Conservation (phyloP, 306 rosid genomes). For the Morella rubra region DNA sequence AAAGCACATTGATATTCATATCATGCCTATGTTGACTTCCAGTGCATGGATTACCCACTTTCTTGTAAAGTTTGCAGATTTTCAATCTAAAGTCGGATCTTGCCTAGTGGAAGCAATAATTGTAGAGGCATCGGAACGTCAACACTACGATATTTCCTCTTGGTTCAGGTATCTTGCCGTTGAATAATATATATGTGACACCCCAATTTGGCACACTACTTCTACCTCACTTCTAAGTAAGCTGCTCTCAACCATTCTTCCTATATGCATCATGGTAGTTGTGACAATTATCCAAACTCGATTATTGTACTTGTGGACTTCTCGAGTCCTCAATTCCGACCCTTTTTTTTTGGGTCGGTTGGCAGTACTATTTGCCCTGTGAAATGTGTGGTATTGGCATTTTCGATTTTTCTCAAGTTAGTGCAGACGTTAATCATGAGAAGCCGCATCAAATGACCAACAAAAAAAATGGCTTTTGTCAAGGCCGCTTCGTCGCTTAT, state of each 20-base stretch:
- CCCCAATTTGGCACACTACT: constrained; percentile 18
- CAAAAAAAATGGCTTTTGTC: constrained; percentile 20
- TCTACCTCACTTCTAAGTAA: neutral
- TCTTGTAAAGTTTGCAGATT: constrained; percentile 23
- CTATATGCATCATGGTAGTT: constrained; percentile 20
- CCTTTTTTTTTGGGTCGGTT: constrained; percentile 33
- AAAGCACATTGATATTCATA: constrained; percentile 6
- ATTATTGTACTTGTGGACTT: constrained; percentile 34
- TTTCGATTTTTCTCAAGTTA: constrained; percentile 39
- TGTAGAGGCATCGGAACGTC: constrained; percentile 6
- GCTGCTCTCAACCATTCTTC: constrained; percentile 15
- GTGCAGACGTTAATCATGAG: constrained; percentile 52
- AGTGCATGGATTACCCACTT: constrained; percentile 19
- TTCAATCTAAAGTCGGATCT: constrained; percentile 30
- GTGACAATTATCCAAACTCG: constrained; percentile 31
- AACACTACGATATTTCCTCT: constrained; percentile 10
- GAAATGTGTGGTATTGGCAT: constrained; percentile 32
- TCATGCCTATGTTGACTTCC: constrained; percentile 23
- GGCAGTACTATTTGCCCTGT: constrained; percentile 29
- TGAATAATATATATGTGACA: constrained; percentile 4
- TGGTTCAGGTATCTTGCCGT: constrained; percentile 3
- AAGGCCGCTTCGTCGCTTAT: constrained; percentile 39
- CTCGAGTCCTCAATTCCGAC: constrained; percentile 14
- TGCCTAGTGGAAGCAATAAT: constrained; percentile 38
- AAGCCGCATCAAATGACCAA: constrained; percentile 22